Percentiles rank a stretch among this genome's conserved stretches.
Evolutionary conservation across 306 rosid genomes (phyloP).

Genomic region (Sicyos edulis): DNA sequence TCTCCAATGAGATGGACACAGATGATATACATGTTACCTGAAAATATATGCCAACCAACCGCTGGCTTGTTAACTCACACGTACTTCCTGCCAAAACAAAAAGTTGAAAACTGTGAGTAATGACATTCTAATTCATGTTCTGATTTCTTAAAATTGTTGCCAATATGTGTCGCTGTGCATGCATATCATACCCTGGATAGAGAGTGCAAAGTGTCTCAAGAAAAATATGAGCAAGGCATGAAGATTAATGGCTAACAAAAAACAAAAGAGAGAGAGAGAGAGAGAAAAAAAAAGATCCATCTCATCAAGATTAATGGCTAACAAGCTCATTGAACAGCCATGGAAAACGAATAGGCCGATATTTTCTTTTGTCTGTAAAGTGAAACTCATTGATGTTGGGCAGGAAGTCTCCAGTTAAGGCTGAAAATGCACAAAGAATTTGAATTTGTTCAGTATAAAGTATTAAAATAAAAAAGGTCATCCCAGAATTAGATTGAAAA

Average conservation of each 20-base stretch:
- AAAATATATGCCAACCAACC: background rate
- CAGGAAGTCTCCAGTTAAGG: background rate
- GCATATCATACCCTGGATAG: background rate
- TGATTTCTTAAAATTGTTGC: constrained; percentile 5
- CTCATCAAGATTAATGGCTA: background rate
- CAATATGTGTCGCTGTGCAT: constrained; percentile 7
- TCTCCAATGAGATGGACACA: background rate
- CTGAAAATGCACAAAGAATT: background rate
- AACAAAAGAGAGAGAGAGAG: background rate
- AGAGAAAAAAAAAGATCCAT: background rate
- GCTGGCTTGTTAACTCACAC: background rate
- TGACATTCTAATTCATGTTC: constrained; percentile 6
- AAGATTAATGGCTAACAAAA: too few species aligned
- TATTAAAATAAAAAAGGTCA: background rate
- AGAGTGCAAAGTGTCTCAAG: constrained; percentile 3
- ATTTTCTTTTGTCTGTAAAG: constrained; percentile 3
- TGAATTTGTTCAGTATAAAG: background rate
- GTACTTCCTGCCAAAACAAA: constrained; percentile 7
- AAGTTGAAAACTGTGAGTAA: constrained; percentile 8
- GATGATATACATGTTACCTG: background rate
- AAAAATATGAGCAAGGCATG: constrained; percentile 9
- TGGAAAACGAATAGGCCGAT: background rate
- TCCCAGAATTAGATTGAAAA: background rate
- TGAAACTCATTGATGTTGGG: constrained; percentile 10
- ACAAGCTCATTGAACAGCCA: background rate